Evolutionary conservation across 2,329 filamentous ascomycete genomes (phyloP).

Genomic region (Trichoderma endophyticum): DNA sequence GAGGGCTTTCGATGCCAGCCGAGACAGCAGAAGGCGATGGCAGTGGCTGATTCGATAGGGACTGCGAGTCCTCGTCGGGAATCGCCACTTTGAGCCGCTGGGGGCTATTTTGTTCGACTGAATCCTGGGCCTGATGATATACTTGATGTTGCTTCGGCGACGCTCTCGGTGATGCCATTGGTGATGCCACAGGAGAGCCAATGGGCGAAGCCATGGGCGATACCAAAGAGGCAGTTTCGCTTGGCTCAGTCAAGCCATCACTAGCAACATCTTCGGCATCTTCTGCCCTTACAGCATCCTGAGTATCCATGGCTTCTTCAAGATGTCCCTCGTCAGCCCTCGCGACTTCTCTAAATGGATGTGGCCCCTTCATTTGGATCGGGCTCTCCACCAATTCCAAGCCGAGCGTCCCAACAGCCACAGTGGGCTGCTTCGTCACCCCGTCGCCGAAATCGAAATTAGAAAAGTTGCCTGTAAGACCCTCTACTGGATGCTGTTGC

Average conservation of each 20-base stretch:
- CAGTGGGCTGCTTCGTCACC: slow-evolving; percentile 24
- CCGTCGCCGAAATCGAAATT: slow-evolving; percentile 39
- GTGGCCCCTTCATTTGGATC: slow-evolving; percentile 6
- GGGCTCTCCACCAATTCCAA: slow-evolving; percentile 17
- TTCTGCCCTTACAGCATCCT: background rate
- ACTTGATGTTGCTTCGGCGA: background rate
- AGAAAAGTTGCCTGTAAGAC: slow-evolving; percentile 38
- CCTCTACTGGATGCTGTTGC: slow-evolving; percentile 30
- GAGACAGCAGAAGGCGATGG: slow-evolving; percentile 8
- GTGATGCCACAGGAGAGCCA: background rate
- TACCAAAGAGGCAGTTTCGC: background rate
- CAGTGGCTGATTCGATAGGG: background rate
- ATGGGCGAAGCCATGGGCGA: background rate
- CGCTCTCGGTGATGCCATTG: background rate
- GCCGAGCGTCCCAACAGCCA: slow-evolving; percentile 1
- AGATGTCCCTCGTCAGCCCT: background rate
- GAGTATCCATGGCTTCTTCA: background rate
- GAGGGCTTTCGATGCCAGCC: slow-evolving; percentile 7
- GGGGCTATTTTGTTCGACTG: background rate
- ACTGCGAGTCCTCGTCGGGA: background rate
- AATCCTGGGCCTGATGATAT: background rate
- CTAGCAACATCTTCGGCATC: background rate
- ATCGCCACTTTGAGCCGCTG: slow-evolving; percentile 4
- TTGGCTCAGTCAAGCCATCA: background rate
- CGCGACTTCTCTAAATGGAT: slow-evolving; percentile 6